These are phyloP conservation scores for Lolium perenne DNA, from an alignment of 176 grass and related monocot genomes.

Conservation along the genomic window DNA sequence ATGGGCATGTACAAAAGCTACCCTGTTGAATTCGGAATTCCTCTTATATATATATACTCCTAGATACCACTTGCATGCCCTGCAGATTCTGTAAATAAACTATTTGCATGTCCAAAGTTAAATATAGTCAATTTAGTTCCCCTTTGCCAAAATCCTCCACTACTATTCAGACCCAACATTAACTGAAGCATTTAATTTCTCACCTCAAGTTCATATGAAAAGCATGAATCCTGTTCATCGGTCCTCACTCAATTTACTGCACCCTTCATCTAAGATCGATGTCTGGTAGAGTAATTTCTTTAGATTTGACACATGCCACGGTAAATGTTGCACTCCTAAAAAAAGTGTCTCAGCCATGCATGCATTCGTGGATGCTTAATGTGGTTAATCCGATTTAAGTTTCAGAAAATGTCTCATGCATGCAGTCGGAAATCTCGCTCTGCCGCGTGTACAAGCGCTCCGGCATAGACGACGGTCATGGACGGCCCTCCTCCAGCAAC, in stretches of 20 bases:
- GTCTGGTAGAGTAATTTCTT: constrained; percentile 10
- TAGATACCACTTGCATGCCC: constrained; percentile 39
- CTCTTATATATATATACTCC: constrained; percentile 12
- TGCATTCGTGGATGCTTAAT: neutral
- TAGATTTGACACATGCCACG: neutral
- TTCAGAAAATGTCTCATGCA: constrained; percentile 30
- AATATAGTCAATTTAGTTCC: constrained; percentile 10
- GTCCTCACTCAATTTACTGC: constrained; percentile 14
- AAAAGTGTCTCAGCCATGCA: neutral
- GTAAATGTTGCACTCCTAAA: neutral
- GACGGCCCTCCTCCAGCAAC: constrained; percentile 36
- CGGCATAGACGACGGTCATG: constrained; percentile 74
- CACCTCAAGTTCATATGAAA: neutral
- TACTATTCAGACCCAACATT: constrained; percentile 38
- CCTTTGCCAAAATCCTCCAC: neutral
- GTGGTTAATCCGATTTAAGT: constrained; percentile 1
- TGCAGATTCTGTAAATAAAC: constrained; percentile 31
- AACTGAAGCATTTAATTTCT: constrained; percentile 26
- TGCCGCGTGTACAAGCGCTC: constrained; percentile 95
- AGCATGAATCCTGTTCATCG: neutral
- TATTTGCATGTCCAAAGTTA: constrained; percentile 43
- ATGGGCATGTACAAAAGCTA: constrained; percentile 41
- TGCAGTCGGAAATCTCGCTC: constrained; percentile 89
- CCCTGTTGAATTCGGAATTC: constrained; percentile 17
- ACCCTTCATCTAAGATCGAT: neutral